phyloP scores from a whole-genome alignment of 176 grass and related monocot species.

The Carex cristatella region DNA sequence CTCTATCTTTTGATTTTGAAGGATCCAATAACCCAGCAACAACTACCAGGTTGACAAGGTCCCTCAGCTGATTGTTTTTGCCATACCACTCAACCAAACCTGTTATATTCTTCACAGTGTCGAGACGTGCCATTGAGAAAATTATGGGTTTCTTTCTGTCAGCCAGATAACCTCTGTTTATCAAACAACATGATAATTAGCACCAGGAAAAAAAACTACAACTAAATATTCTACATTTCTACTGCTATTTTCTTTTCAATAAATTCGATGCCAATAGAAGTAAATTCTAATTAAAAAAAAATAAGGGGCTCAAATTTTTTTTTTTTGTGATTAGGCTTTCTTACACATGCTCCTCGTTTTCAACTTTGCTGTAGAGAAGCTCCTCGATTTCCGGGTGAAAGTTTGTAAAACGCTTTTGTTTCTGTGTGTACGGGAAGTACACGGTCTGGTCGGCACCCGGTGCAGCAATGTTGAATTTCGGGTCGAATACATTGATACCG shows the following conservation, averaged over 20 bases:
- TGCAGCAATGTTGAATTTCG: slow-evolving; percentile 93
- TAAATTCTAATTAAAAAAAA: background rate
- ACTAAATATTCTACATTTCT: background rate
- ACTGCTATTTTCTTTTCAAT: background rate
- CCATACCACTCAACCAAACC: slow-evolving; percentile 92
- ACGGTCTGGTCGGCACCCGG: slow-evolving; percentile 88
- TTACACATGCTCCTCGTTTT: slow-evolving; percentile 78
- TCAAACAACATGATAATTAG: slow-evolving; percentile 22
- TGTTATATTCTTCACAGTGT: slow-evolving; percentile 91
- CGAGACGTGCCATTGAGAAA: slow-evolving; percentile 95
- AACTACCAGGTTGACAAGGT: slow-evolving; percentile 69
- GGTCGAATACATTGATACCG: slow-evolving; percentile 89
- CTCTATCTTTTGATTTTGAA: slow-evolving; percentile 82
- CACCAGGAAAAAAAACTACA: background rate
- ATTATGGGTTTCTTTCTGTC: slow-evolving; percentile 81
- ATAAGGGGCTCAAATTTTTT: background rate
- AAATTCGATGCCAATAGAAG: background rate
- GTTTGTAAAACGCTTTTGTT: slow-evolving; percentile 61
- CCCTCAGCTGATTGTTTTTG: slow-evolving; percentile 76
- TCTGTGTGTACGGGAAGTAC: slow-evolving; percentile 93
- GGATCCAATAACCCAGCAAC: slow-evolving; percentile 77
- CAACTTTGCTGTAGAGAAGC: slow-evolving; percentile 65
- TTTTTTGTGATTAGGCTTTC: background rate
- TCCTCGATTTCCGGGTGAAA: slow-evolving; percentile 81
- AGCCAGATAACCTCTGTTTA: slow-evolving; percentile 57